A percentile compares a stretch with the other conserved stretches of the same genome.
phyloP scores from a whole-genome alignment of 2,329 filamentous ascomycete genomes.

The Macrophomina pseudophaseolina region DNA sequence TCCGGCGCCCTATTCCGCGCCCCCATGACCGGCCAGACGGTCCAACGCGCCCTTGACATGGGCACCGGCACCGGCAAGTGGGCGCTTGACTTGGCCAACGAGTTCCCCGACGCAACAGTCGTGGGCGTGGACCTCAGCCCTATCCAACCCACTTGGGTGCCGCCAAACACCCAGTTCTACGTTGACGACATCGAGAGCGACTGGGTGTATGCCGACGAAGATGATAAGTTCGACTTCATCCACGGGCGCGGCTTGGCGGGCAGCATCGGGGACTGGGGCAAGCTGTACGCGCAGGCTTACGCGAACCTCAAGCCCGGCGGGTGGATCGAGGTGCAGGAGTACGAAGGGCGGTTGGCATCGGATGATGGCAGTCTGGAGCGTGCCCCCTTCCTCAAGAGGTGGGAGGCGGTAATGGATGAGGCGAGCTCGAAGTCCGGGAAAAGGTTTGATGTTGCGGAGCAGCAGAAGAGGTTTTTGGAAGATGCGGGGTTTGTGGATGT shows the following conservation, averaged over 20 bases:
- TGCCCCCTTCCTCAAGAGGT: slow-evolving; percentile 24
- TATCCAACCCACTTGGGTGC: slow-evolving; percentile 31
- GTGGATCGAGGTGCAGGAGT: slow-evolving; percentile 58
- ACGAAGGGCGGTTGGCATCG: slow-evolving; percentile 21
- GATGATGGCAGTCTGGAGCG: slow-evolving; percentile 31
- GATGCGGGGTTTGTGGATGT: slow-evolving; percentile 52
- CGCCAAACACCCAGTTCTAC: slow-evolving; percentile 41
- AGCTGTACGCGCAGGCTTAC: slow-evolving; percentile 51
- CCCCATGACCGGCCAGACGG: slow-evolving; percentile 25
- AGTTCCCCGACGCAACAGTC: slow-evolving; percentile 39
- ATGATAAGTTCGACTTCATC: slow-evolving; percentile 61
- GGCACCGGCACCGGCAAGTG: slow-evolving; percentile 43
- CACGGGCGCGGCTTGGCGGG: slow-evolving; percentile 58
- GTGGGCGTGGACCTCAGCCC: slow-evolving; percentile 42
- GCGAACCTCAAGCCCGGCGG: slow-evolving; percentile 54
- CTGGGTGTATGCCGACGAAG: slow-evolving; percentile 4
- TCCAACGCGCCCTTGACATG: slow-evolving; percentile 37
- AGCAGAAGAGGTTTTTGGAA: slow-evolving; percentile 42
- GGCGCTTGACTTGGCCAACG: slow-evolving; percentile 41
- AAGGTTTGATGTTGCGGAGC: neutral
- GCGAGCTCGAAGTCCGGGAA: neutral
- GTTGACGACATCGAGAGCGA: slow-evolving; percentile 36
- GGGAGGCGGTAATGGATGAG: neutral
- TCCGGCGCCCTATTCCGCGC: slow-evolving; percentile 30
- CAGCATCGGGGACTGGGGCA: slow-evolving; percentile 59